Percentiles rank a stretch among this genome's conserved stretches.
Conservation (phyloP, 306 rosid genomes). For the Astragalus membranaceus region DNA sequence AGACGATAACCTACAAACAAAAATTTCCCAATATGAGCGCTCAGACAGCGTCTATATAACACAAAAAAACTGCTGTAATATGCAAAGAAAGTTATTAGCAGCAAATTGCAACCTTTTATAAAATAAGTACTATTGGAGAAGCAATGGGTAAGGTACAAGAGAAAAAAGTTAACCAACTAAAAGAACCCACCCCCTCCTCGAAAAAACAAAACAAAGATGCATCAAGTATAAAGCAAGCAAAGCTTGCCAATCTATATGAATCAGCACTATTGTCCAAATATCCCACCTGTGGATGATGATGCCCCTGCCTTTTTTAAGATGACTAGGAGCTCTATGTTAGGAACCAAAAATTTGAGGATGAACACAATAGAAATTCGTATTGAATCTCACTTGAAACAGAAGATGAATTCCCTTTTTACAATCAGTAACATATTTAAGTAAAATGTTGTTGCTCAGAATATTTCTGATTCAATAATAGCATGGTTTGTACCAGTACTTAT, state of each 20-base stretch:
- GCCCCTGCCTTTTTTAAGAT: background rate
- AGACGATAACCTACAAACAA: conserved; percentile 79
- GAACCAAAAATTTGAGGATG: no score
- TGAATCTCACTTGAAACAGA: no score
- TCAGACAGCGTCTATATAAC: background rate
- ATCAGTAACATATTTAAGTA: no score
- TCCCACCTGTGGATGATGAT: background rate
- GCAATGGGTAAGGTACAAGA: background rate
- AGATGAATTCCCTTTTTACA: no score
- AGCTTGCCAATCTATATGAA: background rate
- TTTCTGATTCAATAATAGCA: no score
- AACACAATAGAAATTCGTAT: no score
- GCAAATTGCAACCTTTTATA: background rate
- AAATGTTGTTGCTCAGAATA: no score
- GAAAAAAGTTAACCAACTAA: background rate
- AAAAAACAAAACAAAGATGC: background rate
- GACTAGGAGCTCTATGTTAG: background rate
- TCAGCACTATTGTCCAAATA: background rate
- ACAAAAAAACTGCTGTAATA: background rate
- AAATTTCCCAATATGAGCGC: conserved; percentile 4
- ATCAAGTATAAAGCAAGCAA: background rate
- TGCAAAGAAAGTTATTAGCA: background rate
- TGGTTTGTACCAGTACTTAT: no score
- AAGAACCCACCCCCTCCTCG: background rate
- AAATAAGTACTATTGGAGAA: background rate